Evolutionary conservation across 2,329 filamentous ascomycete genomes (phyloP), one percentile per base, ranked within the genome.

Genomic region (Exophiala sp.): DNA sequence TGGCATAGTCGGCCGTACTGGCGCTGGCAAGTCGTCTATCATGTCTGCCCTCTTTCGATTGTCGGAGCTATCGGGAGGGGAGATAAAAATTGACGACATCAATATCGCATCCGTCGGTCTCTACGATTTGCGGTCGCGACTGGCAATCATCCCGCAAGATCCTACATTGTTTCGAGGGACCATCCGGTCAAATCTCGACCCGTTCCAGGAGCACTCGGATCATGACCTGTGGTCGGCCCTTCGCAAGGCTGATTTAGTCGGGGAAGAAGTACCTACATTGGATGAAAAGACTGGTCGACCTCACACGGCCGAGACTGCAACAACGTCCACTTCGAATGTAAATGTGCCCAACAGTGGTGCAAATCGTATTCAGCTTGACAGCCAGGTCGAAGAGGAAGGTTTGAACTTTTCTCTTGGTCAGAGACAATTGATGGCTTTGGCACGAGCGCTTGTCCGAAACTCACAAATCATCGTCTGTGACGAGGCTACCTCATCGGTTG

Each of bases 351-450:
- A 56, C 10, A 7, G 18, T 43, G 52, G 63, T 51, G 53, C 61
- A 55, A 66, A 55, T 46, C 84, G 88, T 52, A 87, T 96, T 57
- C 85, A 90, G 61, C 85, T 99, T 18, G 92, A 97, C 71, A 87
- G 82, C 12, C 66, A 83, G 1, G 92, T 97, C 2, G 91, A 96
- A 64, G 94, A 97, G 68, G 92, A 96, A 73, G 94, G 94, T 0
- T 80, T 96, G 57, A 97, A 97, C 72, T 96, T 96, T 76, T 95
- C 90, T 0, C 85, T 97, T 8, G 92, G 92, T 5, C 92, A 97
- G 73, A 84, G 94, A 2, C 94, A 97, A 71, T 82, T 97, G 45
- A 95, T 97, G 88, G 94, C 94, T 1, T 79, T 99, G 1, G 91
- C 91, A 0, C 85, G 94, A 1, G 94, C 94, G 0, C 82, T 99